Evolutionary conservation across 169 alveolate genomes (phyloP).

Genomic region (Toxoplasma gondii): DNA sequence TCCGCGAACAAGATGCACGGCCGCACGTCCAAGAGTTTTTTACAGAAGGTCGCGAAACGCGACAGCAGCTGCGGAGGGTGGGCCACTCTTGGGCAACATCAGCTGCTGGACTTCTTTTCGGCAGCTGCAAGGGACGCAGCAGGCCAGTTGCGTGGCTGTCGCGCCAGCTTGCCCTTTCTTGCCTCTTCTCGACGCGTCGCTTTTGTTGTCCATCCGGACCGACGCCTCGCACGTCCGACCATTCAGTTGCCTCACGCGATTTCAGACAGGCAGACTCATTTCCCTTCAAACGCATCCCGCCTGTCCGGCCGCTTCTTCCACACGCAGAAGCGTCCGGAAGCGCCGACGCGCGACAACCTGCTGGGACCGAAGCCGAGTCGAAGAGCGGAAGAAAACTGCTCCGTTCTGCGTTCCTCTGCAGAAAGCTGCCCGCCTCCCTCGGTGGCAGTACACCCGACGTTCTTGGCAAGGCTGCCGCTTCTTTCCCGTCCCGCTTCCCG

Average conservation of each 20-base stretch:
- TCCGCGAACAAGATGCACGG: neutral
- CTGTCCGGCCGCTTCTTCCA: neutral
- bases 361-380: neutral
- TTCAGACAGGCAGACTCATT: neutral
- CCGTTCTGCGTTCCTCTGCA: neutral
- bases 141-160: neutral
- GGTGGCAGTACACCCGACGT: neutral
- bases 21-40: neutral
- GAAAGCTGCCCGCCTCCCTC: neutral
- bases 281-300: neutral
- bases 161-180: neutral
- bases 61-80: neutral
- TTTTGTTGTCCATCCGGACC: neutral
- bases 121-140: too few relatives aligned
- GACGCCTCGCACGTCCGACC: neutral
- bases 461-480: conserved; percentile 27
- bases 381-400: neutral
- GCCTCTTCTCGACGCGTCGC: neutral
- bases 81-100: too few relatives aligned
- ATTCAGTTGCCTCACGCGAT: neutral
- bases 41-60: neutral
- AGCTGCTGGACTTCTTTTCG: too few relatives aligned
- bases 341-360: neutral
- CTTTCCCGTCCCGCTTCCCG: conserved; percentile 6
- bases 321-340: neutral